phyloP scores from a whole-genome alignment of 805 yeast genomes.

The Ogataea trehalophila region DNA sequence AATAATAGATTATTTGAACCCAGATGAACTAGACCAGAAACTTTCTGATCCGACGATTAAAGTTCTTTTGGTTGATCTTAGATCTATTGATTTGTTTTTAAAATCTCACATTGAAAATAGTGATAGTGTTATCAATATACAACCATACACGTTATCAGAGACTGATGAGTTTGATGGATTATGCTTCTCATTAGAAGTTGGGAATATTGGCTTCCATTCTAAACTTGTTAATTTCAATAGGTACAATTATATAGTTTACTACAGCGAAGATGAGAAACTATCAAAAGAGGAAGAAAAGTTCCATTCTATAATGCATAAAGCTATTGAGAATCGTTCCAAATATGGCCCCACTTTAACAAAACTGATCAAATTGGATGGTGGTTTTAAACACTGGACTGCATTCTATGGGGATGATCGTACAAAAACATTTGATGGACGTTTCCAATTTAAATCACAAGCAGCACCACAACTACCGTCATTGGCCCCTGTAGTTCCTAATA shows the following conservation, averaged over 20 bases:
- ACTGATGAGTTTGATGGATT: constrained; percentile 16
- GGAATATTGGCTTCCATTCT: constrained; percentile 28
- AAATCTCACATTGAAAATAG: constrained; percentile 33
- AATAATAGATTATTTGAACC: constrained; percentile 5
- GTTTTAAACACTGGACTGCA: constrained; percentile 40
- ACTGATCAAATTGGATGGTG: constrained; percentile 33
- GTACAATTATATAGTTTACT: constrained; percentile 35
- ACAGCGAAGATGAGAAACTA: constrained; percentile 33
- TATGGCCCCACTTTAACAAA: constrained; percentile 4
- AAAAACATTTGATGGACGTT: constrained; percentile 12
- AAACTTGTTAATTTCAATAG: constrained; percentile 27
- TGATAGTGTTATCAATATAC: constrained; percentile 35
- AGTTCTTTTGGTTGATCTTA: constrained; percentile 35
- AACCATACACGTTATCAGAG: constrained; percentile 29
- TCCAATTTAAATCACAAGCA: constrained; percentile 2
- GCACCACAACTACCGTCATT: constrained; percentile 2
- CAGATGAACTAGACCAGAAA: constrained; percentile 10
- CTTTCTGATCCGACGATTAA: constrained; percentile 8
- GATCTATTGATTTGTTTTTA: constrained; percentile 30
- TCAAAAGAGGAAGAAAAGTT: constrained; percentile 25
- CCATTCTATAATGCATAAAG: constrained; percentile 10
- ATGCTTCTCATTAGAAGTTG: constrained; percentile 25
- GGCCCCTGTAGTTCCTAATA: constrained; percentile 7
- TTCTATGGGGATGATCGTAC: constrained; percentile 25
- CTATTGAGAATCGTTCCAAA: constrained; percentile 6